These are phyloP conservation scores for Tetrahymena borealis DNA, from an alignment of 73 alveolate genomes.

Conservation along the genomic window DNA sequence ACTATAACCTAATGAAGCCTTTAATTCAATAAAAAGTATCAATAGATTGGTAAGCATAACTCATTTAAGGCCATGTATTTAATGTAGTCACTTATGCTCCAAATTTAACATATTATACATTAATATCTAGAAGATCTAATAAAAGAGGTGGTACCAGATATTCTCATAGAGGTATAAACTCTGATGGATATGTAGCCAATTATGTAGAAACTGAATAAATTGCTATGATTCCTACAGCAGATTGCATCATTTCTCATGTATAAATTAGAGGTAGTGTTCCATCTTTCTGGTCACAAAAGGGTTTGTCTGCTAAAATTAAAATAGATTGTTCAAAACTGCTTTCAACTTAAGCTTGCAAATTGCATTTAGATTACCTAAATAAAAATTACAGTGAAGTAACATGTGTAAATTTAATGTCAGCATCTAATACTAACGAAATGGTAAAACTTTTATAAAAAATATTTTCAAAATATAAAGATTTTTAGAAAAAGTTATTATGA, in stretches of 20 bases:
- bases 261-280: constrained; percentile 97
- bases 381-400: constrained; percentile 65
- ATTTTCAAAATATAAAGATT: no score
- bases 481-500: not conserved
- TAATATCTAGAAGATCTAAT: constrained; percentile 81
- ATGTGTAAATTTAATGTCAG: constrained; percentile 82
- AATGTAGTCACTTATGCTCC: constrained; percentile 53
- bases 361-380: constrained; percentile 59
- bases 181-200: constrained; percentile 87
- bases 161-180: constrained; percentile 86
- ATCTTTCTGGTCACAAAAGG: constrained; percentile 79
- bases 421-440: constrained; percentile 66
- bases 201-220: constrained; percentile 93
- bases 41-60: constrained; percentile 68
- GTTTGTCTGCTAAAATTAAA: constrained; percentile 76
- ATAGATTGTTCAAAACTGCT: constrained; percentile 56
- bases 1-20: constrained; percentile 61
- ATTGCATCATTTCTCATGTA: constrained; percentile 61
- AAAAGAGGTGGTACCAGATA: constrained; percentile 94
- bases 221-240: constrained; percentile 40
- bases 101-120: constrained; percentile 55
- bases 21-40: constrained; percentile 61
- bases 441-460: not conserved
- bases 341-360: constrained; percentile 48
- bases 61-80: constrained; percentile 82